These are phyloP conservation scores for Pulveroboletus sp. DNA, from an alignment of 768 basidiomycete species.

Conservation along the genomic window DNA sequence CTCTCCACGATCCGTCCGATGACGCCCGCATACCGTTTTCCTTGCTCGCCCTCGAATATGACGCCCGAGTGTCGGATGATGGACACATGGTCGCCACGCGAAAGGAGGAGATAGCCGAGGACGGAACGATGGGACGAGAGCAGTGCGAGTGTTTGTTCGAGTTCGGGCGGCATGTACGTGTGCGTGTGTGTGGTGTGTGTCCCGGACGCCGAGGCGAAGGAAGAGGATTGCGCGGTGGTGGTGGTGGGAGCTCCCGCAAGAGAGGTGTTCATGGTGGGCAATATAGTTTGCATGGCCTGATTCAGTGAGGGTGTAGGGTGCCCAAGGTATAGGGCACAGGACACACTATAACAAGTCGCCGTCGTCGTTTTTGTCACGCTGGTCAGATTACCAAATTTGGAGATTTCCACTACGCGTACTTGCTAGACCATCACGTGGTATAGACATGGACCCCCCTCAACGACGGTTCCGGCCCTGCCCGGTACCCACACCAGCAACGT, in stretches of 20 bases:
- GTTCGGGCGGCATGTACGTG: slow-evolving; percentile 58
- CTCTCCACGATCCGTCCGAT: slow-evolving; percentile 73
- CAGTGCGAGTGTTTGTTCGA: slow-evolving; percentile 72
- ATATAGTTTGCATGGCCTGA: slow-evolving; percentile 4
- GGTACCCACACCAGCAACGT: slow-evolving; percentile 29
- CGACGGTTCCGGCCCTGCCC: slow-evolving; percentile 53
- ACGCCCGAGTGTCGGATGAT: slow-evolving; percentile 85
- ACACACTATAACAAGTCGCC: background rate
- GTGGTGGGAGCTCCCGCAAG: slow-evolving; percentile 1
- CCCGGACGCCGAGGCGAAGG: slow-evolving; percentile 8
- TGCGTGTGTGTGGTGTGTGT: slow-evolving; percentile 16
- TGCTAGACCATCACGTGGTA: background rate
- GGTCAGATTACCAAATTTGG: background rate
- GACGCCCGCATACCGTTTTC: slow-evolving; percentile 66
- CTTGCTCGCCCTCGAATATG: slow-evolving; percentile 82
- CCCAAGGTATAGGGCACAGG: background rate
- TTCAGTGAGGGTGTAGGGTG: slow-evolving; percentile 17
- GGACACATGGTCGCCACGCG: slow-evolving; percentile 63
- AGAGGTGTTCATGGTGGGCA: slow-evolving; percentile 10
- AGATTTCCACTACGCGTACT: background rate
- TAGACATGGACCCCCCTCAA: background rate
- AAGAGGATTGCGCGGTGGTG: slow-evolving; percentile 4
- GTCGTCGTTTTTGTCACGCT: background rate
- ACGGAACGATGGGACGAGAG: slow-evolving; percentile 82
- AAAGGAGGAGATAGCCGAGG: slow-evolving; percentile 80